Conservation (phyloP, 2,329 filamentous ascomycete species). For the Xylaria arbuscula region DNA sequence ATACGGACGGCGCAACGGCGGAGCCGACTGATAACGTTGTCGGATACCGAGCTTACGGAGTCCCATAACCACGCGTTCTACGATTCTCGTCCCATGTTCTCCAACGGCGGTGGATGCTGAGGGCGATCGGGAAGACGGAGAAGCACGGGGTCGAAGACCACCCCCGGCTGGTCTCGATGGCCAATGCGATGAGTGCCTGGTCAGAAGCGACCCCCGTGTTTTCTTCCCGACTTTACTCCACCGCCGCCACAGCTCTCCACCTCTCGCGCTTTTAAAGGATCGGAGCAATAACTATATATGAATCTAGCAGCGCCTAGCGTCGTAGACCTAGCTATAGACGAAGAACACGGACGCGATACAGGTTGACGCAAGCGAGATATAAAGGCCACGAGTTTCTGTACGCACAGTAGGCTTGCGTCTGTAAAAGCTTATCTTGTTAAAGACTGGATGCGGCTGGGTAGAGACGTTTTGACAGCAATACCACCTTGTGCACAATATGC, state of each 20-base stretch:
- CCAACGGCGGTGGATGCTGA: background rate
- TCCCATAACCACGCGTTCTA: background rate
- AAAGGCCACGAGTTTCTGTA: background rate
- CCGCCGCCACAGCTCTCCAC: background rate
- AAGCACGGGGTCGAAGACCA: background rate
- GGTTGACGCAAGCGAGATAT: conserved; percentile 11
- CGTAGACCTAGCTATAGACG: background rate
- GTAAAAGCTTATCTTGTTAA: conserved; percentile 21
- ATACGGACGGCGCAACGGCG: background rate
- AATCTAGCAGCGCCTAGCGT: background rate
- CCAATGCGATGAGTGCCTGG: background rate
- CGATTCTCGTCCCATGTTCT: background rate
- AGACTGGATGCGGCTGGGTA: background rate
- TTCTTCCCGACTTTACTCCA: conserved; percentile 3
- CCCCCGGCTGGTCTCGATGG: background rate
- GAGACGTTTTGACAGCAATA: conserved; percentile 4
- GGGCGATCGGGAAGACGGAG: background rate
- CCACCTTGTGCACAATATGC: conserved; percentile 27
- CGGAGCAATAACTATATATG: background rate
- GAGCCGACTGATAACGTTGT: background rate
- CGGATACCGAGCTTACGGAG: background rate
- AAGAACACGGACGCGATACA: background rate
- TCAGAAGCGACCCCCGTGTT: background rate
- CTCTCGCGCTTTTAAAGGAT: background rate
- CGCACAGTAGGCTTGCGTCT: background rate